Evolutionary conservation across 2,329 filamentous ascomycete species (phyloP), one percentile per base, ranked within the genome.

Genomic region (Trichoderma harzianum): DNA sequence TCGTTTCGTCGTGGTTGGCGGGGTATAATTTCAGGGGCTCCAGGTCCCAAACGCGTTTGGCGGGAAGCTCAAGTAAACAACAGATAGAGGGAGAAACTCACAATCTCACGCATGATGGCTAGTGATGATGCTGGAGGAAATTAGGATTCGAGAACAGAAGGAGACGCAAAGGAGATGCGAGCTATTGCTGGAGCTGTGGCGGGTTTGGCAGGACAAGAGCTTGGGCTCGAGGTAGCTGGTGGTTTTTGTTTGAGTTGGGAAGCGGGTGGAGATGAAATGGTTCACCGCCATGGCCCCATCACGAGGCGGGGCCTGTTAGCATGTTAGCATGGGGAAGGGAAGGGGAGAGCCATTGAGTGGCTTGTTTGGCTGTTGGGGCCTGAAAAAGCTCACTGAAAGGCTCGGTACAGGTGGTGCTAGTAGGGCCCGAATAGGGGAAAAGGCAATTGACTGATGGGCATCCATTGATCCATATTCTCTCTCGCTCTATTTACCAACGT

Each of bases 71-170:
- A 62, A 36, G 57, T 62, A 69, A 69, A 61, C 57, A 69, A 34
- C 14, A 34, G 16, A 43, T 4, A 21, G 43, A 53, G 24, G 26
- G 57, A 65, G 65, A 62, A 57, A 89, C 88, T 83, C 84, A 91
- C 89, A 84, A 91, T 91, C 84, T 91, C 89, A 87, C 89, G 89
- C 89, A 91, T 91, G 77, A 82, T 90, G 83, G 80, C 77, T 78
- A 74, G 76, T 73, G 73, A 53, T 58, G 65, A 32, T 75, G 71
- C 77, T 72, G 76, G 76, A 72, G 74, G 73, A 75, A 76, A 74
- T 76, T 61, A 60, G 74, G 73, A 75, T 73, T 16, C 36, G 68
- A 73, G 70, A 63, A 64, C 72, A 75, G 34, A 60, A 12, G 72
- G 73, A 75, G 72, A 60, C 47, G 18, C 51, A 60, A 39, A 61